Evolutionary conservation across 2,329 filamentous ascomycete genomes (phyloP), one percentile per base, ranked within the genome.

Genomic region (Aspergillus ibericus): DNA sequence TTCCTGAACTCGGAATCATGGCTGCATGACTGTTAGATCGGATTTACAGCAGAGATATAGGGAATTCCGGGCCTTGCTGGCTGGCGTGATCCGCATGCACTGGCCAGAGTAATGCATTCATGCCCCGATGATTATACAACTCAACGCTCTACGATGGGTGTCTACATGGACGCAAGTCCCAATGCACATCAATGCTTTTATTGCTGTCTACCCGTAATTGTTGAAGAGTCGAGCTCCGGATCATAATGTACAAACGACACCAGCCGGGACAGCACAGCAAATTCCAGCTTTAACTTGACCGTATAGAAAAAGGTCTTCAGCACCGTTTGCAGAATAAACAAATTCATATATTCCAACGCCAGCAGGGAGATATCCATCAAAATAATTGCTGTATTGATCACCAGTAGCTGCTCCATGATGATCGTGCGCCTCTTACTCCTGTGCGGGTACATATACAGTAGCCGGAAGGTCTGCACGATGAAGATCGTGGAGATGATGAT

Each of bases 381-480:
- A 40, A 80, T 79, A 48, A 80, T 78, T 27, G 78, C 68, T 2
- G 78, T 58, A 59, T 82, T 82, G 64, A 82, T 79, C 20, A 72
- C 66, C 38, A 83, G 64, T 36, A 82, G 68, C 56, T 82, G 79
- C 25, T 72, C 74, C 72, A 81, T 78, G 56, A 81, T 75, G 38
- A 70, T 70, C 18, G 70, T 71, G 15, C 76, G 74, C 42, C 70
- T 62, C 8, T 66, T 64, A 16, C 75, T 69, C 29, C 70, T 67
- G 2, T 69, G 63, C 2, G 70, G 70, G 52, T 70, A 65, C 32
- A 70, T 29, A 9, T 47, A 72, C 15, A 80, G 71, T 16, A 80
- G 70, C 27, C 78, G 77, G 51, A 83, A 68, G 1, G 81, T 82
- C 58, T 82, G 78, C 57, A 78, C 80, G 54, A 84, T 78, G 62